phyloP scores from a whole-genome alignment of 169 alveolate genomes.

The Eimeria brunetti region DNA sequence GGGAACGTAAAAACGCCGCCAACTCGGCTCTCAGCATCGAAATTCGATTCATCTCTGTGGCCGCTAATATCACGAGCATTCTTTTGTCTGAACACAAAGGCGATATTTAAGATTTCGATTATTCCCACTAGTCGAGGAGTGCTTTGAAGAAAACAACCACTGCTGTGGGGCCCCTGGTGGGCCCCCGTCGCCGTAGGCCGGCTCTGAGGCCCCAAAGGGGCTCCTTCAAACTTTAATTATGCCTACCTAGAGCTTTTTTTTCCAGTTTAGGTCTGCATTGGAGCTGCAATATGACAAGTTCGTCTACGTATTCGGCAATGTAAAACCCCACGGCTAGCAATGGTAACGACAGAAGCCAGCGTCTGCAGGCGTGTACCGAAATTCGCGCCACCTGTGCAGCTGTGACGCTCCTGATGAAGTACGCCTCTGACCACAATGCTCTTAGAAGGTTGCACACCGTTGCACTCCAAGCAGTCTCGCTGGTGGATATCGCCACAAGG shows the following conservation, averaged over 20 bases:
- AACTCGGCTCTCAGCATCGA: neutral
- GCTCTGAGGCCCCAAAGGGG: neutral
- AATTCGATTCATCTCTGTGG: slow-evolving; percentile 3
- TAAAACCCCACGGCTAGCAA: neutral
- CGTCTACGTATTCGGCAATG: neutral
- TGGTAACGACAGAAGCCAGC: neutral
- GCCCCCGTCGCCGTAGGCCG: neutral
- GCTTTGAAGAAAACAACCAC: neutral
- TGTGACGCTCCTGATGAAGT: neutral
- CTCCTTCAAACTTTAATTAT: neutral
- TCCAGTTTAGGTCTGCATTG: neutral
- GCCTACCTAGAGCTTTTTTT: neutral
- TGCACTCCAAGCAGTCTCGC: too few relatives aligned
- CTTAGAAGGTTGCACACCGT: too few relatives aligned
- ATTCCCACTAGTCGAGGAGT: neutral
- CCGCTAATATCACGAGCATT: neutral
- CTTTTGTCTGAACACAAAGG: neutral
- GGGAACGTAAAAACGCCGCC: neutral
- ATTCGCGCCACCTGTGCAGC: neutral
- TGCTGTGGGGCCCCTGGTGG: neutral
- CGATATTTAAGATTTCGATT: neutral
- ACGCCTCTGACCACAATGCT: too few relatives aligned
- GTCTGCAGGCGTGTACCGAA: neutral
- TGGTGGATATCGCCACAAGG: too few relatives aligned
- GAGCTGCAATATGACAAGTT: neutral